phyloP scores from a whole-genome alignment of 441 rosid genomes.

The Oxalis stricta region DNA sequence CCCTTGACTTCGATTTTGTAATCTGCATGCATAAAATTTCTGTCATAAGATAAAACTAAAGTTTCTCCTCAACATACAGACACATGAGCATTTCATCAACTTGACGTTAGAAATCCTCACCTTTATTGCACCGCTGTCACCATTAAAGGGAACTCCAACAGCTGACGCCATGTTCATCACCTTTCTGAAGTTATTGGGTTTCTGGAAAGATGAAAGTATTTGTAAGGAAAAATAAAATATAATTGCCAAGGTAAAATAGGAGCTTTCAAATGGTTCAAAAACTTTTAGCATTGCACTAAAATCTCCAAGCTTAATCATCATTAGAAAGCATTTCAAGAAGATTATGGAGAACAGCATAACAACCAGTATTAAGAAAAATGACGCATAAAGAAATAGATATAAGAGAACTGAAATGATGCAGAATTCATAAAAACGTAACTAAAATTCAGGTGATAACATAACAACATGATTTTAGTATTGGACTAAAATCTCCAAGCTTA shows the following conservation, averaged over 20 bases:
- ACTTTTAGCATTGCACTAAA: neutral
- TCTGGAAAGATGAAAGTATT: conserved; percentile 27
- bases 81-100: conserved; percentile 5
- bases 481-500: no score
- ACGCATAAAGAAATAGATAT: conserved; percentile 1
- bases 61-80: conserved; percentile 1
- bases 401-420: neutral
- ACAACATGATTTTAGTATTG: no score
- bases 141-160: conserved; percentile 46
- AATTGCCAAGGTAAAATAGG: neutral
- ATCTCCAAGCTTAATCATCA: neutral
- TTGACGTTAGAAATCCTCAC: conserved; percentile 25
- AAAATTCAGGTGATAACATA: conserved; percentile 87
- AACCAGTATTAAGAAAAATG: neutral
- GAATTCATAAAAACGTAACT: conserved; percentile 41
- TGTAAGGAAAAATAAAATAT: conserved; percentile 4
- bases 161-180: conserved; percentile 46
- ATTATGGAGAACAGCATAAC: neutral
- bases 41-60: conserved; percentile 4
- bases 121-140: conserved; percentile 41
- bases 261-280: neutral
- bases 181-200: conserved; percentile 45
- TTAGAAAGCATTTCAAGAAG: neutral
- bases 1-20: conserved; percentile 24
- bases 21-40: conserved; percentile 32